Conservation (phyloP, 768 basidiomycete genomes). For the Boletus pseudo-olivaceus region DNA sequence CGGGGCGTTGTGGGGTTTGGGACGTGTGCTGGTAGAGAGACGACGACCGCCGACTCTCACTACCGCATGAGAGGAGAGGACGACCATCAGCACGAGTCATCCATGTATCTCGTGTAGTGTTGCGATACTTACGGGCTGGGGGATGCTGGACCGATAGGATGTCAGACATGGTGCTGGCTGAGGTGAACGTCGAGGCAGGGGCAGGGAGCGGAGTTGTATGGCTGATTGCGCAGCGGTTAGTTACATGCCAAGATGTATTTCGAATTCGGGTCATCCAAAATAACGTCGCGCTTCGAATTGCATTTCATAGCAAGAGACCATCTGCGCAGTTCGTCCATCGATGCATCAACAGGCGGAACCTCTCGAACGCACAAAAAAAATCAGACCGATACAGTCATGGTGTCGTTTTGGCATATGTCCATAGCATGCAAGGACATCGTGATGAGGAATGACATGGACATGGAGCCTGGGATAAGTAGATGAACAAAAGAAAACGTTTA, state of each 20-base stretch:
- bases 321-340: background rate
- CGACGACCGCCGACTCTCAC: slow-evolving; percentile 50
- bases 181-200: background rate
- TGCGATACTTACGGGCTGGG: slow-evolving; percentile 44
- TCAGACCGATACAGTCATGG: slow-evolving; percentile 15
- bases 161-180: slow-evolving; percentile 29
- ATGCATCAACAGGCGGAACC: background rate
- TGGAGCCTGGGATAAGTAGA: slow-evolving; percentile 25
- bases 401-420: slow-evolving; percentile 30
- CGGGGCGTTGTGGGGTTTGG: slow-evolving; percentile 34
- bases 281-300: background rate
- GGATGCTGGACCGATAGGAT: slow-evolving; percentile 36
- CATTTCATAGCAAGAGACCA: background rate
- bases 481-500: slow-evolving; percentile 35
- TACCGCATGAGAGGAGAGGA: background rate
- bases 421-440: slow-evolving; percentile 33
- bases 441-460: slow-evolving; percentile 24
- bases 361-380: background rate
- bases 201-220: slow-evolving; percentile 12
- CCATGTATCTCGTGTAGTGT: background rate
- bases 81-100: background rate
- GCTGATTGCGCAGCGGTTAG: background rate
- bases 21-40: slow-evolving; percentile 42
- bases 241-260: slow-evolving; percentile 6
- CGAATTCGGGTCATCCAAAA: background rate